phyloP scores from a whole-genome alignment of 305 asterid genomes.

The Lippia alba region DNA sequence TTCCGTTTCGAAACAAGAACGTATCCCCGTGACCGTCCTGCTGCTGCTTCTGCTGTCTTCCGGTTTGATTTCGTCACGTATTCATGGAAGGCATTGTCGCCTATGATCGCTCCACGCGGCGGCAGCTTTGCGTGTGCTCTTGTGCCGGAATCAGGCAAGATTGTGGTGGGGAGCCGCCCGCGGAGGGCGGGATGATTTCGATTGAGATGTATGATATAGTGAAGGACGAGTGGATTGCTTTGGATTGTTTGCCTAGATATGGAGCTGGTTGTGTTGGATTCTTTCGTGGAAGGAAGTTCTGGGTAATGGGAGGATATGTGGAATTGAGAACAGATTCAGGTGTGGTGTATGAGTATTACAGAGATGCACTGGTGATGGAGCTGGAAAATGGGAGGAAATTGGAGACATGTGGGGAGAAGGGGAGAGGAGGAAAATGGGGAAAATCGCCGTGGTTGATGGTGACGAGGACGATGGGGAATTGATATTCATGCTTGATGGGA shows the following conservation, averaged over 20 bases:
- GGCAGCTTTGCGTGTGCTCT: conserved; percentile 95
- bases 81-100: conserved; percentile 66
- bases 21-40: conserved; percentile 84
- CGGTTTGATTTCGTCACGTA: conserved; percentile 60
- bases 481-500: conserved; percentile 79
- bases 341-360: conserved; percentile 84
- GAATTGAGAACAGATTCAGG: conserved; percentile 80
- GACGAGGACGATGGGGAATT: conserved; percentile 35
- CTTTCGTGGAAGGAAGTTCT: conserved; percentile 74
- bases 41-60: conserved; percentile 53
- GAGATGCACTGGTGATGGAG: conserved; percentile 89
- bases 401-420: conserved; percentile 99
- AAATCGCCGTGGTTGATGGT: conserved; percentile 72
- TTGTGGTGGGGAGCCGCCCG: conserved; percentile 92
- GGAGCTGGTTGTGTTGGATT: conserved; percentile 96
- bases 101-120: conserved; percentile 75
- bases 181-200: conserved; percentile 91
- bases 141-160: conserved; percentile 53
- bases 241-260: conserved; percentile 92
- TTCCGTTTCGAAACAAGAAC: conserved; percentile 84
- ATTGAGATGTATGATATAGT: conserved; percentile 90
- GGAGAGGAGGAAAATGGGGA: conserved; percentile 78
- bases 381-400: conserved; percentile 73
- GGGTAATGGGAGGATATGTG: conserved; percentile 99
- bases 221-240: conserved; percentile 78